A percentile compares a stretch with the other conserved stretches of the same genome.
These are phyloP conservation scores for Aspergillus ellipticus DNA, from an alignment of 495 filamentous ascomycete genomes.

Conservation along the genomic window DNA sequence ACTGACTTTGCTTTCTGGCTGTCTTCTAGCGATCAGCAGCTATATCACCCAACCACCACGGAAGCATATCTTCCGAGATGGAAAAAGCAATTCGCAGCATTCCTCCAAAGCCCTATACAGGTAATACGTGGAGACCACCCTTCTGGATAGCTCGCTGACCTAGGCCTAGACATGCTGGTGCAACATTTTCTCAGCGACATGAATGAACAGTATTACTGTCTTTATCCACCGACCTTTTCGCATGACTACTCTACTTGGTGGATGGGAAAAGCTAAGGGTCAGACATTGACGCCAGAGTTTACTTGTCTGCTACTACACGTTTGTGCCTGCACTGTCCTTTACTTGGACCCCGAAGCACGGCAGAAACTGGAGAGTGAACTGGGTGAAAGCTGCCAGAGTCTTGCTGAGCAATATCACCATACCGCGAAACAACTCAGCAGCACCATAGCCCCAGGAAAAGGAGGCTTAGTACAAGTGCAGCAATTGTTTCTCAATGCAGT, in stretches of 20 bases:
- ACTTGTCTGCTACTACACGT: slow-evolving; percentile 51
- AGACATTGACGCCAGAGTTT: slow-evolving; percentile 37
- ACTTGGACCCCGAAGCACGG: slow-evolving; percentile 32
- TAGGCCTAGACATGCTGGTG: slow-evolving; percentile 42
- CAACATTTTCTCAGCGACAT: slow-evolving; percentile 45
- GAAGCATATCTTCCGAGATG: slow-evolving; percentile 17
- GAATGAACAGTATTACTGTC: slow-evolving; percentile 48
- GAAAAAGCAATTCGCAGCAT: slow-evolving; percentile 20
- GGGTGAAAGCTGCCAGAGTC: slow-evolving; percentile 28
- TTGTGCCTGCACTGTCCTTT: slow-evolving; percentile 48
- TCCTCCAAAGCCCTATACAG: slow-evolving; percentile 31
- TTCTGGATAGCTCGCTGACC: slow-evolving; percentile 3
- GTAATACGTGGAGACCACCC: slow-evolving; percentile 9
- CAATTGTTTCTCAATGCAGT: slow-evolving; percentile 48
- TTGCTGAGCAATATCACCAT: slow-evolving; percentile 40
- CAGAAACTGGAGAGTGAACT: slow-evolving; percentile 47
- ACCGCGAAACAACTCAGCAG: slow-evolving; percentile 43
- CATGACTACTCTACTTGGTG: slow-evolving; percentile 49
- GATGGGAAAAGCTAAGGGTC: slow-evolving; percentile 26
- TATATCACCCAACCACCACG: not conserved
- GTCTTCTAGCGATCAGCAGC: not conserved
- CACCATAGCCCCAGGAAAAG: slow-evolving; percentile 44
- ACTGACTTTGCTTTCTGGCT: not conserved
- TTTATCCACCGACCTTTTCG: slow-evolving; percentile 47
- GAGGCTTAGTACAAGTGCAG: slow-evolving; percentile 46